Conservation (phyloP, 2,329 filamentous ascomycete genomes). For the Pseudogymnoascus sp. region DNA sequence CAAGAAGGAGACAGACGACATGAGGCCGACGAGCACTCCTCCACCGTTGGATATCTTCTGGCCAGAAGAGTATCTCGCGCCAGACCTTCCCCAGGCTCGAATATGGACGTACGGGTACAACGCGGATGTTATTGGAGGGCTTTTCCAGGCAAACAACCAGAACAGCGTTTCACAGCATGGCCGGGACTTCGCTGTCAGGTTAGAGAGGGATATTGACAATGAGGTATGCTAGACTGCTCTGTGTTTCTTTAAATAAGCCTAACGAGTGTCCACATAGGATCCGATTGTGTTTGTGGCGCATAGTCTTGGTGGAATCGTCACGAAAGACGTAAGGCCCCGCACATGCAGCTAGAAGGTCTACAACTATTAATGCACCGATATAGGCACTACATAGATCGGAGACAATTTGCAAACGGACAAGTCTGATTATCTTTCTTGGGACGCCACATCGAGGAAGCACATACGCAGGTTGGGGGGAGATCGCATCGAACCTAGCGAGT, state of each 20-base stretch:
- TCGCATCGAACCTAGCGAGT: no score
- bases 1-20: not conserved
- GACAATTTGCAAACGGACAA: not conserved
- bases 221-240: slow-evolving; percentile 17
- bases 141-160: slow-evolving; percentile 31
- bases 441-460: not conserved
- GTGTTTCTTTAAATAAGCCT: not conserved
- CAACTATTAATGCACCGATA: not conserved
- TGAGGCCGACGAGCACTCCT: not conserved
- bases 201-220: slow-evolving; percentile 29
- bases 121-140: slow-evolving; percentile 23
- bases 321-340: not conserved
- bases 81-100: not conserved
- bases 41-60: not conserved
- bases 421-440: not conserved
- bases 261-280: slow-evolving; percentile 15
- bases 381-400: slow-evolving; percentile 25
- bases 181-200: slow-evolving; percentile 22
- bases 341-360: not conserved
- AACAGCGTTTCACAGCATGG: slow-evolving; percentile 33
- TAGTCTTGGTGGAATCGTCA: slow-evolving; percentile 30
- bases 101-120: slow-evolving; percentile 5
- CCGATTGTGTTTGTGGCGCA: slow-evolving; percentile 32
- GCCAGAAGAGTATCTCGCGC: not conserved
- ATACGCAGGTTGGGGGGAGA: not conserved